Base-by-base conservation (phyloP, 2,329 filamentous ascomycete genomes). In the Gaeumannomyces tritici region DNA sequence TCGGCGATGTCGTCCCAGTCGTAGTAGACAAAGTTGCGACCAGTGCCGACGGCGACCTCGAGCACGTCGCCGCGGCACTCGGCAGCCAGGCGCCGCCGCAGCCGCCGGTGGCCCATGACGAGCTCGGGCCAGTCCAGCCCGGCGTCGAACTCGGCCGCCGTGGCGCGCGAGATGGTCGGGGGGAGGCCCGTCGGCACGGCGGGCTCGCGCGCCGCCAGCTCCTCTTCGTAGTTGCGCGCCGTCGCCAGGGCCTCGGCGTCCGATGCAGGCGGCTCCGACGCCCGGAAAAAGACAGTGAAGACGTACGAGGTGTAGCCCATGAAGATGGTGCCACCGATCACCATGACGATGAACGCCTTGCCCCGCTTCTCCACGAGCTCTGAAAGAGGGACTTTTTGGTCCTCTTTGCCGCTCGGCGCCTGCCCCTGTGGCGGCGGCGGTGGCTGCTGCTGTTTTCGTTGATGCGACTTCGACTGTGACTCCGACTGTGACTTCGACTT, bases 1-100 rank as follows among this genome's bases (percentile, higher is more conserved):
- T 63, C 47, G 18, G 51, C 61, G 3, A 80, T 69, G 18, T 73
- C 72, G 24, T 74, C 75, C 83, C 84, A 88, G 68, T 81, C 75
- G 70, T 87, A 87, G 70, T 80, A 84, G 54, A 77, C 75, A 21
- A 87, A 69, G 67, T 88, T 88, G 15, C 85, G 77, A 4, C 85
- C 85, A 3, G 85, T 86, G 24, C 85, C 85, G 62, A 87, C 79
- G 24, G 84, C 84, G 15, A 88, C 77, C 71, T 88, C 85, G 35
- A 87, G 77, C 15, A 88, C 85, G 70, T 85, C 75, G 2, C 85
- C 85, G 0, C 70, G 70, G 7, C 81, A 84, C 35, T 73, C 70
- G 15, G 71, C 68, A 1, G 80, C 80, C 29, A 88, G 73, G 27
- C 74, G 73, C 60, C 74, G 74, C 13, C 85, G 79, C 61, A 86